Conservation (phyloP, 2,329 filamentous ascomycete species). For the Fusarium sulawesiense region DNA sequence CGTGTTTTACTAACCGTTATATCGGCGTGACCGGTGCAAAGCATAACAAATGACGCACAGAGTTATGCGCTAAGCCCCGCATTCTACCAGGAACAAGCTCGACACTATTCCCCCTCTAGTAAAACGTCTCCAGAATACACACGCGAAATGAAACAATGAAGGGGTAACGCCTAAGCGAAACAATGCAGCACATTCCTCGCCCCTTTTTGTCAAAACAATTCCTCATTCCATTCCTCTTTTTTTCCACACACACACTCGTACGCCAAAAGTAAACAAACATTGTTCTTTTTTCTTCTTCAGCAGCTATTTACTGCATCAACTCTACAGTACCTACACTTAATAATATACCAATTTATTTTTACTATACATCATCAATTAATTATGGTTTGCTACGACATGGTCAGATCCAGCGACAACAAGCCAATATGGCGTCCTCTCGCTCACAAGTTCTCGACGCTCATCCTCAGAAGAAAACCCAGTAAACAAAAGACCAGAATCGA, state of each 20-base stretch:
- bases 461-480: constrained; percentile 11
- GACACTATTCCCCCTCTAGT: not conserved
- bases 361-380: not conserved
- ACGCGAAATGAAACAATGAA: constrained; percentile 31
- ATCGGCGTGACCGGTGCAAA: constrained; percentile 4
- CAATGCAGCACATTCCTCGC: constrained; percentile 31
- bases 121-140: not conserved
- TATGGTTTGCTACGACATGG: constrained; percentile 19
- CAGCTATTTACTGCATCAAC: not conserved
- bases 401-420: constrained; percentile 20
- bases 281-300: not conserved
- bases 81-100: not conserved
- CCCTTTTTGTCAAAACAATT: constrained; percentile 31
- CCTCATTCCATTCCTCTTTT: not conserved
- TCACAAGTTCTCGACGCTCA: constrained; percentile 19
- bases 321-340: not conserved
- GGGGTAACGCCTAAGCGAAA: constrained; percentile 25
- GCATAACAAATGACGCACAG: constrained; percentile 13
- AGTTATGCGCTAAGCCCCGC: constrained; percentile 10
- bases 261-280: constrained; percentile 13
- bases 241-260: not conserved
- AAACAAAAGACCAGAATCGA: constrained; percentile 16
- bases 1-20: not conserved
- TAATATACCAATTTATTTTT: not conserved
- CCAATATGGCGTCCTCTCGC: constrained; percentile 26